phyloP scores from a whole-genome alignment of 169 alveolate species.

The Eimeria acervulina region DNA sequence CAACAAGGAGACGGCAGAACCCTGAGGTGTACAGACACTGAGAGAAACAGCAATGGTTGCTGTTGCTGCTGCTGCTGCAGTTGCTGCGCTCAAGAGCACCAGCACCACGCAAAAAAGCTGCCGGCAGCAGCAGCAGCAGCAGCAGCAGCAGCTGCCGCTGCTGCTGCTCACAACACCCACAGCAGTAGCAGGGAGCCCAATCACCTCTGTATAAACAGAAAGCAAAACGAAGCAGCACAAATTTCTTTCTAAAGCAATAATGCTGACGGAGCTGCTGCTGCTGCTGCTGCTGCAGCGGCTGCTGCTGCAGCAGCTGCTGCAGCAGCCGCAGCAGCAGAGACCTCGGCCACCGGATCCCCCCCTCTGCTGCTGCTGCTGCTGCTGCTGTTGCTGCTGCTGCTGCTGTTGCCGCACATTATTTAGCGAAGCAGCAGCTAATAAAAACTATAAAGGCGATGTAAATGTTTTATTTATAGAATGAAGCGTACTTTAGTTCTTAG shows the following conservation, averaged over 20 bases:
- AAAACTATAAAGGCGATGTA: too few species aligned
- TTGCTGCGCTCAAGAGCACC: neutral
- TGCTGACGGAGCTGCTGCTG: too few species aligned
- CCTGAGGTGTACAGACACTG: neutral
- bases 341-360: neutral
- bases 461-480: too few species aligned
- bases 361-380: neutral
- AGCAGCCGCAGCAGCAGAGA: too few species aligned
- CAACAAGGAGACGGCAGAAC: neutral
- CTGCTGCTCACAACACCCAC: neutral
- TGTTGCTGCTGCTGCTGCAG: conserved; percentile 43
- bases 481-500: too few species aligned
- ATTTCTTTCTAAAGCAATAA: neutral
- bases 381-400: neutral
- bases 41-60: neutral
- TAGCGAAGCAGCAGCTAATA: too few species aligned
- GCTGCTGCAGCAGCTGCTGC: too few species aligned
- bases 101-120: neutral
- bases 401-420: too few species aligned
- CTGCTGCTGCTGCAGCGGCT: too few species aligned
- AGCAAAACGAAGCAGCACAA: neutral
- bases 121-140: neutral
- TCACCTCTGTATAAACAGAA: neutral
- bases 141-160: conserved; percentile 10
- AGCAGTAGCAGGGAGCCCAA: neutral